These are phyloP conservation scores for Nasturtium officinale DNA, from an alignment of 345 rosid species.

Conservation along the genomic window DNA sequence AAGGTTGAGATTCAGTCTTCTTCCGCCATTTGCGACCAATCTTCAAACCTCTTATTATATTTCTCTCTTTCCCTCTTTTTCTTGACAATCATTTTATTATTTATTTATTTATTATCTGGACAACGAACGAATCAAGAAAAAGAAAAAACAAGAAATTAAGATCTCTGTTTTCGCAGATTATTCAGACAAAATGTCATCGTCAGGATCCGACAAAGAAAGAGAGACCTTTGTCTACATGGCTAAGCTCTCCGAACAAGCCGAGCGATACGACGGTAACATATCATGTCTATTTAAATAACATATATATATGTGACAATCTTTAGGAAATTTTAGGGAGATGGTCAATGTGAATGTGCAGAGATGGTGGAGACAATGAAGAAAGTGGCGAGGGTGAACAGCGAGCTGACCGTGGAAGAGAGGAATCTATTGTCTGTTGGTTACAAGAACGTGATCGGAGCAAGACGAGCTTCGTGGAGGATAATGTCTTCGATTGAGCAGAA, in stretches of 20 bases:
- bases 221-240: slow-evolving; percentile 86
- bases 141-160: not conserved
- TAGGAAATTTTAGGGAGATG: not conserved
- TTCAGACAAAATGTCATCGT: slow-evolving; percentile 40
- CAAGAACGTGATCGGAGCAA: slow-evolving; percentile 85
- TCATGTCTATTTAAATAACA: not conserved
- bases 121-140: not conserved
- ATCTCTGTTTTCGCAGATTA: slow-evolving; percentile 16
- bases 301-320: not conserved
- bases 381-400: slow-evolving; percentile 76
- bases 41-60: slow-evolving; percentile 36
- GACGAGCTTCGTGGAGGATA: slow-evolving; percentile 96
- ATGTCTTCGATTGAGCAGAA: slow-evolving; percentile 98
- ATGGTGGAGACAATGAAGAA: slow-evolving; percentile 98
- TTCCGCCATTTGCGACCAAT: slow-evolving; percentile 44
- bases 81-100: slow-evolving; percentile 15
- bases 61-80: slow-evolving; percentile 16
- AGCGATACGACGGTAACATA: slow-evolving; percentile 80
- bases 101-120: not conserved
- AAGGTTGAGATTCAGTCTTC: slow-evolving; percentile 70
- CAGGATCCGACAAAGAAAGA: slow-evolving; percentile 77
- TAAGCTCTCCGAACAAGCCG: slow-evolving; percentile 96
- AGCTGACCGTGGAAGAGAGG: slow-evolving; percentile 95
- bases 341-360: slow-evolving; percentile 49
- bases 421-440: slow-evolving; percentile 94